A percentile compares a stretch with the other conserved stretches of the same genome.
Conservation (phyloP, 2,329 filamentous ascomycete genomes). For the Sclerotinia sclerotiorum region DNA sequence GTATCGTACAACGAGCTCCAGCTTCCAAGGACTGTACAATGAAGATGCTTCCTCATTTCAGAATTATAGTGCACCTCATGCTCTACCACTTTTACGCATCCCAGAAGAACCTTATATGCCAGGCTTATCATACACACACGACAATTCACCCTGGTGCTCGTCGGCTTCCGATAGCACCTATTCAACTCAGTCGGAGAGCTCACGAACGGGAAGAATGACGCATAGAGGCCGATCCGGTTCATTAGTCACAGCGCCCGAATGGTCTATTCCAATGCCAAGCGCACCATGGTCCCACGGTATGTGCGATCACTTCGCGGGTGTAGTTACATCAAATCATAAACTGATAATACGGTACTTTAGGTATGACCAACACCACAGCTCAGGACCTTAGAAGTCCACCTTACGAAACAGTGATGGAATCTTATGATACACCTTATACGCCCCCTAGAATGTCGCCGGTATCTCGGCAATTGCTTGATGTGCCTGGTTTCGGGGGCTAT, state of each 20-base stretch:
- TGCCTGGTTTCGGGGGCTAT: conserved; percentile 34
- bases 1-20: conserved; percentile 15
- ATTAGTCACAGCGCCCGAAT: conserved; percentile 33
- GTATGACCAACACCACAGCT: conserved; percentile 27
- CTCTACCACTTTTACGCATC: conserved; percentile 36
- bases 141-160: conserved; percentile 39
- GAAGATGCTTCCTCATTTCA: conserved; percentile 26
- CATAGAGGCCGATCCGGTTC: conserved; percentile 35
- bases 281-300: conserved; percentile 33
- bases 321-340: neutral
- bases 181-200: conserved; percentile 38
- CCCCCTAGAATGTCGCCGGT: conserved; percentile 35
- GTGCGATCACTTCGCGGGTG: neutral
- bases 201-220: conserved; percentile 30
- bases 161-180: conserved; percentile 39
- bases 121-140: conserved; percentile 34
- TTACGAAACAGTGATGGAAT: conserved; percentile 34
- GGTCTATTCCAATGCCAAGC: conserved; percentile 29
- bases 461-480: conserved; percentile 35
- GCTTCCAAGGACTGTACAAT: conserved; percentile 28
- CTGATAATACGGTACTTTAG: conserved; percentile 10
- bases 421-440: conserved; percentile 34
- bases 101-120: conserved; percentile 37
- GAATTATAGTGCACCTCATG: conserved; percentile 29
- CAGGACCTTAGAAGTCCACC: conserved; percentile 34